Evolutionary conservation across 139 green algal genomes (phyloP).

Genomic region (Penium margaritaceum): DNA sequence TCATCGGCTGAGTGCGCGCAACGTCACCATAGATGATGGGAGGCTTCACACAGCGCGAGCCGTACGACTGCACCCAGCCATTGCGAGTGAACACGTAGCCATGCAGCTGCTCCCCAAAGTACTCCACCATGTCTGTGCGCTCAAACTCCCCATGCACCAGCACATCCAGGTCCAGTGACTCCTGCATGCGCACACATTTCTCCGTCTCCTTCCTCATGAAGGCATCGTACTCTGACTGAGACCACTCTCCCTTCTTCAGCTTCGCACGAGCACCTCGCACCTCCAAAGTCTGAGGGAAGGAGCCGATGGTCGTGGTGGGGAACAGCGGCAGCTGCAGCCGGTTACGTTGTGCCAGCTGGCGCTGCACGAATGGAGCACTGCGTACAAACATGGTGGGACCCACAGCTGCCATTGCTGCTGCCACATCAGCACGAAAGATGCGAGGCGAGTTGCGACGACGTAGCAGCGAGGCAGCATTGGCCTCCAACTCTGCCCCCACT

Average conservation of each 20-base stretch:
- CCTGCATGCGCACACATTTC: constrained; percentile 28
- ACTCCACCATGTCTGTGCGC: constrained; percentile 66
- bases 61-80: constrained; percentile 61
- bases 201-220: constrained; percentile 60
- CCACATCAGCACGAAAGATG: too few relatives aligned
- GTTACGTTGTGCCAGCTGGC: too few relatives aligned
- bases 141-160: constrained; percentile 85
- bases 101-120: constrained; percentile 75
- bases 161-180: constrained; percentile 71
- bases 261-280: constrained; percentile 55
- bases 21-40: constrained; percentile 75
- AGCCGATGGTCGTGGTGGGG: constrained; percentile 82
- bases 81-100: constrained; percentile 66
- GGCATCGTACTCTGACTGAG: constrained; percentile 58
- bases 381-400: too few relatives aligned
- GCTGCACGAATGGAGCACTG: too few relatives aligned
- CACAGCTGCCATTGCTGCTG: too few relatives aligned
- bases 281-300: constrained; percentile 79
- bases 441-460: too few relatives aligned
- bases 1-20: constrained; percentile 62
- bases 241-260: constrained; percentile 63
- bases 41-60: constrained; percentile 75
- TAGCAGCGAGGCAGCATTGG: too few relatives aligned
- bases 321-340: constrained; percentile 55
- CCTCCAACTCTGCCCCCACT: too few relatives aligned